Conservation (phyloP, 139 green algal species). For the Chlorella sp. region DNA sequence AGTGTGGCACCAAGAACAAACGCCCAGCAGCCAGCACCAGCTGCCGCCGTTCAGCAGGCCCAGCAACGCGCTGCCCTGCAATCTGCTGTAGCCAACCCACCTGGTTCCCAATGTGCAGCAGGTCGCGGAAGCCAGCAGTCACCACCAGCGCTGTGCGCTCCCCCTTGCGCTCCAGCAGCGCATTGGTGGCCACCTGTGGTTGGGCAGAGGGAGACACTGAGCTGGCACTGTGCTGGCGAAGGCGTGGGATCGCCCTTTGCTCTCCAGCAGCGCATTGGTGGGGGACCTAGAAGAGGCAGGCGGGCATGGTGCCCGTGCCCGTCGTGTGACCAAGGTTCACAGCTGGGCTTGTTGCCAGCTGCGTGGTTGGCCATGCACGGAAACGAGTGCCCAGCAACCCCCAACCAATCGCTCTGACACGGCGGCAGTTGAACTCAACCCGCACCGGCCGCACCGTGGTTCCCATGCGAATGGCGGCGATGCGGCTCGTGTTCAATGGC, state of each 20-base stretch:
- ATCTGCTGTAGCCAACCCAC: constrained; percentile 12
- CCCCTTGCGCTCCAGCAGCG: constrained; percentile 91
- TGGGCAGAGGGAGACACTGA: not conserved
- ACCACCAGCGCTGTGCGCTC: constrained; percentile 83
- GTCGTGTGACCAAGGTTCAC: too few relatives aligned
- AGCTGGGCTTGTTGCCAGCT: too few relatives aligned
- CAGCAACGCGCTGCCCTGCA: constrained; percentile 87
- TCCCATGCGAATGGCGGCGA: constrained; percentile 91
- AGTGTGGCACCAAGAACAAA: not conserved
- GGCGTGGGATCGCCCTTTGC: too few relatives aligned
- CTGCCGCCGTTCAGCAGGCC: constrained; percentile 88
- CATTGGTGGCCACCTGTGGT: constrained; percentile 92
- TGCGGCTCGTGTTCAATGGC: constrained; percentile 83
- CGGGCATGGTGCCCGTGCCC: too few relatives aligned
- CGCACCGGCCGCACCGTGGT: constrained; percentile 69
- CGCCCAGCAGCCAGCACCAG: not conserved
- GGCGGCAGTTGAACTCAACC: not conserved
- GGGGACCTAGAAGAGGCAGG: too few relatives aligned
- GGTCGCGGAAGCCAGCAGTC: constrained; percentile 88
- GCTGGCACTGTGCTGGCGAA: too few relatives aligned
- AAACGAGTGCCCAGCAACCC: too few relatives aligned
- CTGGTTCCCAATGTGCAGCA: constrained; percentile 97
- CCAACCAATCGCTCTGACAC: not conserved
- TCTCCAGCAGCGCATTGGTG: too few relatives aligned
- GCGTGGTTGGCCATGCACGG: too few relatives aligned